phyloP scores from a whole-genome alignment of 1,284 basidiomycete genomes.

The Boletellus deceptivus region DNA sequence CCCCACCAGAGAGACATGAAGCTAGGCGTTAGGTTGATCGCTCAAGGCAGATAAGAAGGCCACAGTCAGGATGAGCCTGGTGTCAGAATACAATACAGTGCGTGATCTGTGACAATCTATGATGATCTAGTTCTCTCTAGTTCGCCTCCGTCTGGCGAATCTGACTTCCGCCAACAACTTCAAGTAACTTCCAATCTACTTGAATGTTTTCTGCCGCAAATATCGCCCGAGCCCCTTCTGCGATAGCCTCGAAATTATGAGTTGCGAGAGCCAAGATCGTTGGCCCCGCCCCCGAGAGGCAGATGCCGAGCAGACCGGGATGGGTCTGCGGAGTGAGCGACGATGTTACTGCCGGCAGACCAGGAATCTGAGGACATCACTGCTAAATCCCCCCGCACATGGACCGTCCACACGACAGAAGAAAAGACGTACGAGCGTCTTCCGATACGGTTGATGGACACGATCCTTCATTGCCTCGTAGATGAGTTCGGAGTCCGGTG shows the following conservation, averaged over 20 bases:
- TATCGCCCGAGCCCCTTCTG: slow-evolving; percentile 73
- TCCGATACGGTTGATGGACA: slow-evolving; percentile 96
- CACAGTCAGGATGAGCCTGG: no score
- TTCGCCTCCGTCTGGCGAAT: slow-evolving; percentile 15
- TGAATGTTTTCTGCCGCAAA: slow-evolving; percentile 73
- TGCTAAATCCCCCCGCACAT: background rate
- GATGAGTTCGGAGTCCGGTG: slow-evolving; percentile 91
- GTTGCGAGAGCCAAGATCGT: slow-evolving; percentile 98
- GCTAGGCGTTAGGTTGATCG: no score
- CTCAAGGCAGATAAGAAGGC: no score
- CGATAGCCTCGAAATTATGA: slow-evolving; percentile 78
- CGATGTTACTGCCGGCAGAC: slow-evolving; percentile 87
- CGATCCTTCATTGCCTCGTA: slow-evolving; percentile 99
- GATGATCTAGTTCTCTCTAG: slow-evolving; percentile 19
- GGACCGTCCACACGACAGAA: background rate
- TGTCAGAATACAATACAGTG: no score
- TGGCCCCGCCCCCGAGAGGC: slow-evolving; percentile 96
- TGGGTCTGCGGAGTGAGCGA: slow-evolving; percentile 86
- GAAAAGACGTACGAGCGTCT: slow-evolving; percentile 60
- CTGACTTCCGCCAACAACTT: slow-evolving; percentile 57
- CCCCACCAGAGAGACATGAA: no score
- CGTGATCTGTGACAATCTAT: no score
- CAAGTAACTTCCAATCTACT: slow-evolving; percentile 79
- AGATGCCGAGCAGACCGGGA: slow-evolving; percentile 94
- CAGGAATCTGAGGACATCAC: slow-evolving; percentile 73